Percentiles rank a stretch among this genome's conserved stretches.
Conservation (phyloP, 805 yeast genomes). For the Ogataea zsoltii region DNA sequence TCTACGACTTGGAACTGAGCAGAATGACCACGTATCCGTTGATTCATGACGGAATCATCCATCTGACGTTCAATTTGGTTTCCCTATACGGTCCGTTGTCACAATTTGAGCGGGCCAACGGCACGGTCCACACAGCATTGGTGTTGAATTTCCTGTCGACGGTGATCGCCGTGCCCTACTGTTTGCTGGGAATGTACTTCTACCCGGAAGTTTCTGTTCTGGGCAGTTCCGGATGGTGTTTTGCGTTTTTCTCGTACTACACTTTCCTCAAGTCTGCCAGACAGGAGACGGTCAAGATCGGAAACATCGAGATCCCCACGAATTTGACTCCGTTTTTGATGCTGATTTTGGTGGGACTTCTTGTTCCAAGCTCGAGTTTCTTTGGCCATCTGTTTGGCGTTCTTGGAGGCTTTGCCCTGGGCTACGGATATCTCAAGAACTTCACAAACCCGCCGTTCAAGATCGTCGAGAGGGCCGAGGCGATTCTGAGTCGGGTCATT, state of each 20-base stretch:
- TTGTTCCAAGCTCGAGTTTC: constrained; percentile 68
- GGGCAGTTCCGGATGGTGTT: constrained; percentile 77
- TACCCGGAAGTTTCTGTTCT: constrained; percentile 55
- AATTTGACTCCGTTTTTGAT: constrained; percentile 55
- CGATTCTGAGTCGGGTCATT: constrained; percentile 50
- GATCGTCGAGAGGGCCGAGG: constrained; percentile 65
- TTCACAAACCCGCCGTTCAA: constrained; percentile 67
- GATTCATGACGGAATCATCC: constrained; percentile 62
- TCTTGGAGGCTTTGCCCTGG: constrained; percentile 63
- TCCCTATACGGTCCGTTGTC: constrained; percentile 61
- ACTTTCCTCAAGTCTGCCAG: constrained; percentile 41
- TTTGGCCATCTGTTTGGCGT: constrained; percentile 74
- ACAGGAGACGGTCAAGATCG: constrained; percentile 17
- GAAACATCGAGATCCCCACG: constrained; percentile 52
- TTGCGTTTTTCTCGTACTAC: constrained; percentile 62
- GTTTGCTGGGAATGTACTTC: constrained; percentile 49
- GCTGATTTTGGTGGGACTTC: constrained; percentile 48
- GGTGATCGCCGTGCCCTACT: constrained; percentile 63
- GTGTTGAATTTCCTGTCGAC: constrained; percentile 73
- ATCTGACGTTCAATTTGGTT: constrained; percentile 58
- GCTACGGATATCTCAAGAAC: constrained; percentile 53
- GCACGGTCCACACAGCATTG: constrained; percentile 84
- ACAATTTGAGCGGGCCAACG: constrained; percentile 68
- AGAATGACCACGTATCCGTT: constrained; percentile 71
- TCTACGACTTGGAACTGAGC: constrained; percentile 48